Conservation (phyloP, 2,329 filamentous ascomycete species). For the Colletotrichum higginsianum region DNA sequence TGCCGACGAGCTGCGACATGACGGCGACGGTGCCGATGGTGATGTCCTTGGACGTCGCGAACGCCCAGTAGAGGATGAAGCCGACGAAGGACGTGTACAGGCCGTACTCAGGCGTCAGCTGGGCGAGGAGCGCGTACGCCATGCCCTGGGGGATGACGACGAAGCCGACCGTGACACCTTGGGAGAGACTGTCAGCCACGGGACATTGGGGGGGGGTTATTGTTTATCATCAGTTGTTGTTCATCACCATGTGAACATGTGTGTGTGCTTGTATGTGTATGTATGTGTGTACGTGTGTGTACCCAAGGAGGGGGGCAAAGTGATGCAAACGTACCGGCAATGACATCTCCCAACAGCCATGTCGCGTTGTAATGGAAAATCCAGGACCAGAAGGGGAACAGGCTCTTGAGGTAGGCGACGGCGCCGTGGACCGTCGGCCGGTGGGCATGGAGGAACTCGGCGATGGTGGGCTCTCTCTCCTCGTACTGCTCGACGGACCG, state of each 20-base stretch:
- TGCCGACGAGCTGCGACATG: slow-evolving; percentile 65
- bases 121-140: slow-evolving; percentile 82
- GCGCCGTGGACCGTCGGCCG: slow-evolving; percentile 52
- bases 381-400: slow-evolving; percentile 67
- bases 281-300: too few relatives aligned
- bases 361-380: slow-evolving; percentile 54
- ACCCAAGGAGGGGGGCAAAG: too few relatives aligned
- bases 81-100: slow-evolving; percentile 89
- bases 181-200: slow-evolving; percentile 35
- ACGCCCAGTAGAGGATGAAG: slow-evolving; percentile 85
- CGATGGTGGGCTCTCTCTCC: slow-evolving; percentile 60
- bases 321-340: slow-evolving; percentile 30
- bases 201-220: neutral
- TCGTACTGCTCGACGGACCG: slow-evolving; percentile 43
- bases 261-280: too few relatives aligned
- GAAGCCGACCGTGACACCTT: slow-evolving; percentile 75
- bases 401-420: slow-evolving; percentile 54
- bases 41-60: slow-evolving; percentile 88
- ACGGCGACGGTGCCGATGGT: slow-evolving; percentile 75
- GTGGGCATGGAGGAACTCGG: slow-evolving; percentile 57
- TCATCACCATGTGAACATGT: too few relatives aligned
- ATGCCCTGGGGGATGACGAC: slow-evolving; percentile 86
- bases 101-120: slow-evolving; percentile 78
- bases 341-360: slow-evolving; percentile 43
- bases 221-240: too few relatives aligned